Base-by-base conservation (phyloP, 2,329 filamentous ascomycete species). In the Xylaria sp. region DNA sequence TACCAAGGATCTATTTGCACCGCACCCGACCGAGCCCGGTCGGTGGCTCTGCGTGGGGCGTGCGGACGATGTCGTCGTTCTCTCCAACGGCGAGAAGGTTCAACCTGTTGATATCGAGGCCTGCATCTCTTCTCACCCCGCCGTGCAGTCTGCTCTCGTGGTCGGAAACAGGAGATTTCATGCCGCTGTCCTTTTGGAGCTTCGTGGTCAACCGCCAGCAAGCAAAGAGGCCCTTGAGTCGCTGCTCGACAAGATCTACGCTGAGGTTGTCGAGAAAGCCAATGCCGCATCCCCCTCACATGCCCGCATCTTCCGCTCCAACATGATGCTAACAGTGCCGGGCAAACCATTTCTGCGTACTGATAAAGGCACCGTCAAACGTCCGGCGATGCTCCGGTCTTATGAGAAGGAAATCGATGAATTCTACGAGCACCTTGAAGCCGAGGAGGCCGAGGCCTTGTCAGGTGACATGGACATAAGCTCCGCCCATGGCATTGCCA, bases 291-390 rank as follows among this genome's bases (percentile, higher is more conserved):
- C 71, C 18, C 71, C 72, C 1, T 66, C 69, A 1, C 72, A 74
- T 25, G 72, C 71, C 8, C 72, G 71, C 32, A 74, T 74, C 65
- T 72, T 72, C 65, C 68, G 72, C 29, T 69, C 66, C 32, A 72
- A 73, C 61, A 73, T 74, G 71, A 71, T 74, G 69, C 53, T 74
- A 18, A 71, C 65, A 1, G 69, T 73, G n/a, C 66, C 68, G 3
- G 72, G 72, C 59, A 77, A 75, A 70, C 74, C 74, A 4, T 74
- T 77, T 65, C 61, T 75, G 13, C 71, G 75, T 40, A 75, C 75
- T 16, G 74, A 74, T 5, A 77, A 77, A 59, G 75, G 75, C 5
- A 77, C 75, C 2, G 73, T 77, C 27, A 75, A 75, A 60, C 71
- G 75, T 2, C 70, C 72, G n/a, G 65, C 66, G 10, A 73, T 72